Evolutionary conservation across 306 rosid genomes (phyloP), one percentile per base, ranked within the genome.

Genomic region (Rubus idaeus): DNA sequence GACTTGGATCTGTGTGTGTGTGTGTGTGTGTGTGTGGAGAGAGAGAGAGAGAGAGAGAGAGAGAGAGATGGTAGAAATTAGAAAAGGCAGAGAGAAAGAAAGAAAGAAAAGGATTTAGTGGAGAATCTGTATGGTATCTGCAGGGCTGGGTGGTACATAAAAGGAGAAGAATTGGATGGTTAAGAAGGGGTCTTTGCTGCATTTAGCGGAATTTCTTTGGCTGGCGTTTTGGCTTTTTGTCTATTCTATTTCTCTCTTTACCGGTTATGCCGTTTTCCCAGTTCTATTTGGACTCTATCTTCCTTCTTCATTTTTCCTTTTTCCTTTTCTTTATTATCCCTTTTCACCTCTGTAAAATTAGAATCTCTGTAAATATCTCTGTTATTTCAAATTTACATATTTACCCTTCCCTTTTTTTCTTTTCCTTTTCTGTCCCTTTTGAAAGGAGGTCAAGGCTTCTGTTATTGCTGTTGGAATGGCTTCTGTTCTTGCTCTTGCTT

Each of bases 161-260:
- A 79, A 78, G 84, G 78, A 30, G 73, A 53, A 21, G 66, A 39
- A 81, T 80, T 84, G 93, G 88, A 88, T 83, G 96, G 93, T 80
- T 70, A 88, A 77, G 88, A 91, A 82, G 39, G 49, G 79, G 68
- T 30, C 52, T 73, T 35, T 42, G 63, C 86, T 71, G 67, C 61
- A 60, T 68, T 45, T 55, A 71, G 84, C 76, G 45, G 62, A 78
- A 74, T 80, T 78, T 77, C 46, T 66, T 60, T 73, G 83, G 80
- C 80, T 80, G 71, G 17, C 73, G 23, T 79, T 87, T 58, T 53
- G 56, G 57, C 40, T 45, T 69, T 74, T 58, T 44, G 50, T 55
- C 78, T 60, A 73, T 81, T 83, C 72, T 35, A 11, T 47, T 49
- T 42, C 21, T 10, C 77, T 53, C 44, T 57, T 23, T 35, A 67